A percentile compares a stretch with the other conserved stretches of the same genome.
Conservation (phyloP, 1,284 basidiomycete genomes). For the Trametes pubescens region DNA sequence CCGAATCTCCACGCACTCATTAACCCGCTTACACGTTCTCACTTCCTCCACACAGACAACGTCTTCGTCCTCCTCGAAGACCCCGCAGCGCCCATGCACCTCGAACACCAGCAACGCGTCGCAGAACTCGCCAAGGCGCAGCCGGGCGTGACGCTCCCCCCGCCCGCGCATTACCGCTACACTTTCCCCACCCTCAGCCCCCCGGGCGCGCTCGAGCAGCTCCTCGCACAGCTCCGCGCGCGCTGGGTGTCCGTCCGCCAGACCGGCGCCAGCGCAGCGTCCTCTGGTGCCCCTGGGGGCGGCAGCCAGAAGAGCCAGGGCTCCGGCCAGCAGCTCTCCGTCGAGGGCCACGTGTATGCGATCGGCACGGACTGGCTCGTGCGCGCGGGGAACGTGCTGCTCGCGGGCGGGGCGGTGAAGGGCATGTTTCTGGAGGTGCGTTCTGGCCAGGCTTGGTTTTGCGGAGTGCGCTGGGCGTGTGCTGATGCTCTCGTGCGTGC, state of each 20-base stretch:
- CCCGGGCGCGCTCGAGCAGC: conserved; percentile 73
- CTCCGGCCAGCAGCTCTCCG: conserved; percentile 65
- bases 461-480: background rate
- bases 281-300: conserved; percentile 38
- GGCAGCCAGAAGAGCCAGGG: conserved; percentile 55
- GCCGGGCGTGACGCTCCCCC: conserved; percentile 32
- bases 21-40: background rate
- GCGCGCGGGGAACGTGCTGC: conserved; percentile 77
- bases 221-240: conserved; percentile 73
- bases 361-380: conserved; percentile 84
- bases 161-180: conserved; percentile 72
- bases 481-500: background rate
- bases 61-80: conserved; percentile 82
- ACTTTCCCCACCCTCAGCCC: conserved; percentile 79
- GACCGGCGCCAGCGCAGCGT: conserved; percentile 20
- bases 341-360: conserved; percentile 73
- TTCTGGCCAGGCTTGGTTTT: conserved; percentile 3
- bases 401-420: conserved; percentile 74
- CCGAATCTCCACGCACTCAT: background rate
- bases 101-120: conserved; percentile 55
- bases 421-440: conserved; percentile 82
- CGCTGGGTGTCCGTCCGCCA: conserved; percentile 78
- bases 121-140: conserved; percentile 31
- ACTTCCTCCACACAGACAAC: conserved; percentile 50
- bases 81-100: conserved; percentile 68